Evolutionary conservation across 257 asterid genomes (phyloP), one percentile per base, ranked within the genome.

Genomic region (Leonotis leonurus): DNA sequence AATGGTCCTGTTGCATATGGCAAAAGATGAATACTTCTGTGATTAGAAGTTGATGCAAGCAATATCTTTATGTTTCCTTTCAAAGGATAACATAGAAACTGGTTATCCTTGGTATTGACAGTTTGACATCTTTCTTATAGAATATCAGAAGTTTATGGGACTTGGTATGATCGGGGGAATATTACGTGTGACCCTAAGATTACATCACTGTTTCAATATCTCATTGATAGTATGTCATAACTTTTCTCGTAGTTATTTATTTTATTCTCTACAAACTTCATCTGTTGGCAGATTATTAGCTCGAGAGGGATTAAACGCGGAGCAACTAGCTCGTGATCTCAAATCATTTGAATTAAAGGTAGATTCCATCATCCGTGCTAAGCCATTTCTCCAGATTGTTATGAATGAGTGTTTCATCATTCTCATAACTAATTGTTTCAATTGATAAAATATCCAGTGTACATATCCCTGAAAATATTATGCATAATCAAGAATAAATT

Each of bases 291-390:
- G 99, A 79, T 77, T 92, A 52, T 82, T 93, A 73, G 99, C 99
- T 8, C 88, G 95, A 17, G 99, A 93, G 76, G 99, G 97, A 36
- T 79, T 93, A 56, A 93, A 93, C 18, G 99, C 99, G 0, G 99
- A 93, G 80, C 99, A 89, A 73, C 97, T 93, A 73, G 96, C 99
- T 50, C 93, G 95, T 55, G 97, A 93, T 81, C 99, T 93, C 58
- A 93, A 89, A 81, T 93, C 99, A 3, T 93, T 93, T 45, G 97
- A 93, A 72, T 75, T 93, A 49, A 93, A 93, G 96, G 99, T 87
- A 52, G 22, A 48, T 5, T 69, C 3, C 24, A 44, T 62, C 18
- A 17, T 32, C 9, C 14, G 30, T 48, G 41, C 55, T 17, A 30
- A 37, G 32, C 25, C 30, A 32, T 44, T 52, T 36, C n/a, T 43